Percentiles rank a stretch among this genome's conserved stretches.
Evolutionary conservation across 1,284 basidiomycete species (phyloP).

Genomic region (Malassezia obtusa): DNA sequence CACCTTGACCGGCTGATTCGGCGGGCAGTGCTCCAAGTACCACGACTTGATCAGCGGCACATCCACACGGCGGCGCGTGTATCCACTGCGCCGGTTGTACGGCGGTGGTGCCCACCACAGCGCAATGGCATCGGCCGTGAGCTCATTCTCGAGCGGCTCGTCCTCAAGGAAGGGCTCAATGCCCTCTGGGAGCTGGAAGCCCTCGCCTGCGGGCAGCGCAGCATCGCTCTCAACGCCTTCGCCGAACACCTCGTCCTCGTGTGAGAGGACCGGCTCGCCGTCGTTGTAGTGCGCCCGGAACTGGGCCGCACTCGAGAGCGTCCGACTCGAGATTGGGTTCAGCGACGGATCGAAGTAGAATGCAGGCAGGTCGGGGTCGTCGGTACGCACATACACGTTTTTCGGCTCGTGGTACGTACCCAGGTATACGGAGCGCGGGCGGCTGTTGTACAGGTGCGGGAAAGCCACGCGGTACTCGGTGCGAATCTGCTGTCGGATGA

Average conservation of each 20-base stretch:
- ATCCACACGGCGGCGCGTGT: slow-evolving; percentile 87
- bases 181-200: slow-evolving; percentile 74
- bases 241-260: slow-evolving; percentile 84
- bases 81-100: slow-evolving; percentile 82
- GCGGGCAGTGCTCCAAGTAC: slow-evolving; percentile 90
- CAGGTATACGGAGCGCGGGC: slow-evolving; percentile 87
- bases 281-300: slow-evolving; percentile 36
- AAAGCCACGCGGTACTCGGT: slow-evolving; percentile 99
- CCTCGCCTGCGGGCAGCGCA: slow-evolving; percentile 56
- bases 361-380: slow-evolving; percentile 96
- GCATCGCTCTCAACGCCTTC: slow-evolving; percentile 61
- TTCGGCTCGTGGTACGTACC: slow-evolving; percentile 87
- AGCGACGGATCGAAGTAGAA: slow-evolving; percentile 99
- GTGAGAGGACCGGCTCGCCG: slow-evolving; percentile 55
- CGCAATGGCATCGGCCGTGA: slow-evolving; percentile 91
- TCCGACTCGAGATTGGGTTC: slow-evolving; percentile 54
- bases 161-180: slow-evolving; percentile 74
- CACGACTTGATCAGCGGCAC: slow-evolving; percentile 92
- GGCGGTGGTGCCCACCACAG: slow-evolving; percentile 98
- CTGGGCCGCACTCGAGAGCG: slow-evolving; percentile 24
- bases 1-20: slow-evolving; percentile 91
- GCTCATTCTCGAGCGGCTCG: slow-evolving; percentile 73
- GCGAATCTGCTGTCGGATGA: slow-evolving; percentile 95
- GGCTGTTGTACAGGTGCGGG: slow-evolving; percentile 96
- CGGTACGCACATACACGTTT: slow-evolving; percentile 96